Evolutionary conservation across 768 basidiomycete species (phyloP).

Genomic region (Tubosaeta sp.): DNA sequence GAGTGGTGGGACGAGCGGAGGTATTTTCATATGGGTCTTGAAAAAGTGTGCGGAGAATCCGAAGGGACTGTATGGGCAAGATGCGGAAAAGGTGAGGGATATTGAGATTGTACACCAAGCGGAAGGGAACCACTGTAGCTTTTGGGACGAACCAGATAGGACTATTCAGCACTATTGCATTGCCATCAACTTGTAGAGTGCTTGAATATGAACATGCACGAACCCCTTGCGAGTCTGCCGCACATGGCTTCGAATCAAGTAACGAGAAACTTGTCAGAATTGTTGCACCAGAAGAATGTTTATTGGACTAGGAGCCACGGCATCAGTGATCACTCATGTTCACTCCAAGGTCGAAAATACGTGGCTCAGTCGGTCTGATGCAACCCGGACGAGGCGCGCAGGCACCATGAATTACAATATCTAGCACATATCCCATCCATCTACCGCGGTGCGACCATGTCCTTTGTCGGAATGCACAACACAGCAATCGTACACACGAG

Average conservation of each 20-base stretch:
- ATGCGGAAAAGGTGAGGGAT: conserved; percentile 21
- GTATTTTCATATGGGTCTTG: conserved; percentile 9
- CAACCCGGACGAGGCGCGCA: too few relatives aligned
- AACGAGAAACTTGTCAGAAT: too few relatives aligned
- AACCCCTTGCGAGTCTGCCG: too few relatives aligned
- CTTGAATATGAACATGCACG: too few relatives aligned
- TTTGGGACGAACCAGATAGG: conserved; percentile 23
- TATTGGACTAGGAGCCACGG: too few relatives aligned
- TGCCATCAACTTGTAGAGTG: conserved; percentile 8
- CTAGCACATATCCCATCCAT: not conserved
- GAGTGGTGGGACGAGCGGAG: conserved; percentile 11
- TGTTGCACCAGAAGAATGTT: too few relatives aligned
- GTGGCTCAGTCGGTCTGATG: too few relatives aligned
- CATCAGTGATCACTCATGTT: too few relatives aligned
- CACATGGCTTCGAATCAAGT: too few relatives aligned
- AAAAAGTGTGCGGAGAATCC: conserved; percentile 4
- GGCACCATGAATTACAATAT: not conserved
- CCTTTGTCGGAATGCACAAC: conserved; percentile 7
- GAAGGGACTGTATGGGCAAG: conserved; percentile 3
- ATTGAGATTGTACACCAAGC: conserved; percentile 8
- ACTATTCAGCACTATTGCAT: conserved; percentile 15
- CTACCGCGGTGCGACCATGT: conserved; percentile 13
- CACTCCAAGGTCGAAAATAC: too few relatives aligned
- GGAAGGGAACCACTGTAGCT: conserved; percentile 24
- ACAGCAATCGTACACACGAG: conserved; percentile 8